Percentiles rank a stretch among this genome's conserved stretches.
Evolutionary conservation across 306 rosid genomes (phyloP).

Genomic region (Erythrophleum fordii): DNA sequence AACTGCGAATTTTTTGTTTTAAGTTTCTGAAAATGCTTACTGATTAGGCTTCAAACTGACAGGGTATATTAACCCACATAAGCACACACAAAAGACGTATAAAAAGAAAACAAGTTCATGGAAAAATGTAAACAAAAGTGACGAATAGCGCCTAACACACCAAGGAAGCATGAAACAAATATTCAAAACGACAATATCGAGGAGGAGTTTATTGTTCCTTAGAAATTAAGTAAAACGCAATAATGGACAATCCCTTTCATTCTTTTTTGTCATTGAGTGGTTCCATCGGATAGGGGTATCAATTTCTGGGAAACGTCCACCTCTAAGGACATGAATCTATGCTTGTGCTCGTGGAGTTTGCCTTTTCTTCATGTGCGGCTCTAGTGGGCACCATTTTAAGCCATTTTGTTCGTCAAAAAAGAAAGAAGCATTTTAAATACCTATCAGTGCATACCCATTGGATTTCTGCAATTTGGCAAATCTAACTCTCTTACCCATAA

Average conservation of each 20-base stretch:
- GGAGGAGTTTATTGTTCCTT: slow-evolving; percentile 33
- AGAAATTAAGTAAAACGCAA: slow-evolving; percentile 40
- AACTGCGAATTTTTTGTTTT: not conserved
- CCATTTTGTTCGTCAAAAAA: slow-evolving; percentile 12
- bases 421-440: not conserved
- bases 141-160: slow-evolving; percentile 37
- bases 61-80: not conserved
- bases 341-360: slow-evolving; percentile 35
- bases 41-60: slow-evolving; percentile 15
- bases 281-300: slow-evolving; percentile 37
- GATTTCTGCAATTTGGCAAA: slow-evolving; percentile 4
- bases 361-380: slow-evolving; percentile 56
- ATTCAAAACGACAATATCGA: slow-evolving; percentile 33
- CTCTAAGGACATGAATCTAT: slow-evolving; percentile 47
- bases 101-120: not conserved
- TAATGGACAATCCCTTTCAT: slow-evolving; percentile 46
- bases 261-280: slow-evolving; percentile 43
- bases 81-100: not conserved
- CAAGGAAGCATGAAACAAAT: slow-evolving; percentile 38
- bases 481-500: not conserved
- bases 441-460: slow-evolving; percentile 4
- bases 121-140: slow-evolving; percentile 37
- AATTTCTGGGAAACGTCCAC: slow-evolving; percentile 40
- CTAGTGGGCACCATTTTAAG: slow-evolving; percentile 6
- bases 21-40: not conserved